Evolutionary conservation across 2,329 filamentous ascomycete species (phyloP).

Genomic region (Colletotrichum sp.): DNA sequence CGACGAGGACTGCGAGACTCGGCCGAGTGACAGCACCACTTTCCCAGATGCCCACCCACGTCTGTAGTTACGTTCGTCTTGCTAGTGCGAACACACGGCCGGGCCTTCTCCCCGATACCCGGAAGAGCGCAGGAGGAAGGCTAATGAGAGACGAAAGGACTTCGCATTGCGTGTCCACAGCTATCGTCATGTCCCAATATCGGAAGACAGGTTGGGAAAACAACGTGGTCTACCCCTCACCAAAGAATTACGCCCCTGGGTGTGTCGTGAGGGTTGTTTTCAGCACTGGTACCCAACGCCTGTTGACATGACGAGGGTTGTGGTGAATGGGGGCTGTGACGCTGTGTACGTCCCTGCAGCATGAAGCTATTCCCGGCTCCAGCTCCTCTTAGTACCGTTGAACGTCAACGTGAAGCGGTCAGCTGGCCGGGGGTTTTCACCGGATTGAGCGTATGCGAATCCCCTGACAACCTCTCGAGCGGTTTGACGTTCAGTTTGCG

Average conservation of each 20-base stretch:
- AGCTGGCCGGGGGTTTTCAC: not conserved
- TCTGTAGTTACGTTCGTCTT: not conserved
- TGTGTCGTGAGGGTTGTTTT: not conserved
- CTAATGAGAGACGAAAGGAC: not conserved
- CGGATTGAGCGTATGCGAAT: not conserved
- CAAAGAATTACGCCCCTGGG: not conserved
- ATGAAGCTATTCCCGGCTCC: not conserved
- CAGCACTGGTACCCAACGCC: not conserved
- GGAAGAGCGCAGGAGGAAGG: not conserved
- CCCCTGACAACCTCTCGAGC: not conserved
- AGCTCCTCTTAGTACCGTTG: not conserved
- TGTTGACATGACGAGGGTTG: not conserved
- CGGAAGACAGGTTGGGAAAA: not conserved
- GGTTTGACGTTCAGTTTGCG: not conserved
- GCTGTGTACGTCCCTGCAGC: not conserved
- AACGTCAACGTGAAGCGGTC: not conserved
- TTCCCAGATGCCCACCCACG: not conserved
- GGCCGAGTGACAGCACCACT: not conserved
- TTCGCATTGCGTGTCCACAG: not conserved
- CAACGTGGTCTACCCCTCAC: not conserved
- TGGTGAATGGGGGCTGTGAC: not conserved
- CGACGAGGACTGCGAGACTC: not conserved
- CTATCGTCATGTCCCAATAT: not conserved
- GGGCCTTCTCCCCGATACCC: not conserved
- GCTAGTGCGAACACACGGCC: not conserved